Base-by-base conservation (phyloP, 225 moss, liverwort and hornwort species). In the Ulota crispa region DNA sequence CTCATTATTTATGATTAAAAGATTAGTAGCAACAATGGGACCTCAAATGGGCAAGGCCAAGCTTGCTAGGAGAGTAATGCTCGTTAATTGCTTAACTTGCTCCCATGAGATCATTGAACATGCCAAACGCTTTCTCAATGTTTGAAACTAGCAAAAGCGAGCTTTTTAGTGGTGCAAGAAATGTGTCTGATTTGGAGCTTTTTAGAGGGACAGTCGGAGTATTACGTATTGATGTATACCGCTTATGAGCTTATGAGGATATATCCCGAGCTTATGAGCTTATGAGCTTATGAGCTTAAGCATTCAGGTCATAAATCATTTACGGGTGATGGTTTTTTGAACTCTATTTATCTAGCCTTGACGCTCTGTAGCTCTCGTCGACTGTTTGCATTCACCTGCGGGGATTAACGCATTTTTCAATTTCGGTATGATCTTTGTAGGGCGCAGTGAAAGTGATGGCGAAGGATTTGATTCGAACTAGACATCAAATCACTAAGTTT, bases 401-500 rank as follows among this genome's bases (percentile, higher is more conserved):
- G 28, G 39, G 20, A 59, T 72, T 81, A 70, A 82, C 68, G 42
- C 42, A 68, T 69, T n/a, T n/a, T n/a, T 19, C 11, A 28, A 57
- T 39, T 27, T 64, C 9, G 75, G 56, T 70, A 36, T 76, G 50
- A 50, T 27, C 63, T 71, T 61, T 81, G 64, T 78, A 96, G 95
- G 94, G 94, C 73, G 95, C 93, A 55, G 94, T 95, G 68, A 94
- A 93, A 85, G 93, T 95, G 65, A 99, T 99, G 98, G 98, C 95
- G 43, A 99, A 99, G 90, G 98, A 99, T 84, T 80, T 99, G 63
- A 95, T 99, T 68, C 88, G 95, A 79, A 99, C 95, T 18, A 90
- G 98, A 75, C 95, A 99, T 87, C 98, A 95, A 78, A 95, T 94
- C 30, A 99, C 94, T 19, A 96, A 96, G 82, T 96, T 99, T 82